Evolutionary conservation across 164 flowering plant species (phyloP).

Genomic region (Vitis riparia): DNA sequence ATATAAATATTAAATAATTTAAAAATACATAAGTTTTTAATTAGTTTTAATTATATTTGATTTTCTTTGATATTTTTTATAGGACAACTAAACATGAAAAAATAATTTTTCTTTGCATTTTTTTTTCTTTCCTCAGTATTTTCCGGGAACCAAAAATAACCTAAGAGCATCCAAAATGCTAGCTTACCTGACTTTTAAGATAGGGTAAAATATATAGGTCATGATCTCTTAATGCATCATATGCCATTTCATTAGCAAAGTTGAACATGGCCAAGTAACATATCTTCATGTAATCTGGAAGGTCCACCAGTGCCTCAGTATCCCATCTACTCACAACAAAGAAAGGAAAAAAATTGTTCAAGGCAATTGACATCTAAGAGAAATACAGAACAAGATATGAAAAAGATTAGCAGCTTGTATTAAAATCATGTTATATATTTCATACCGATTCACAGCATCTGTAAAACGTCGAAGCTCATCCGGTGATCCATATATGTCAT

Average conservation of each 20-base stretch:
- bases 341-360: not conserved
- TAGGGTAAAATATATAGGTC: conserved; percentile 15
- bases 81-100: no score
- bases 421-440: conserved; percentile 18
- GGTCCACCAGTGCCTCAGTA: conserved; percentile 14
- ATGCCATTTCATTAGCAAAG: conserved; percentile 14
- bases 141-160: no score
- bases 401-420: not conserved
- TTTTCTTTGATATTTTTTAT: no score
- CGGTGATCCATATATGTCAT: conserved; percentile 31
- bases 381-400: no score
- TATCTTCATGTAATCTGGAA: conserved; percentile 33
- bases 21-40: no score
- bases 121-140: no score
- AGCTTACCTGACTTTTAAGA: conserved; percentile 25
- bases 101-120: no score
- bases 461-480: conserved; percentile 33
- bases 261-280: conserved; percentile 25
- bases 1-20: no score
- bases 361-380: no score
- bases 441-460: conserved; percentile 23
- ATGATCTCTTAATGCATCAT: conserved; percentile 7
- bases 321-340: conserved; percentile 28
- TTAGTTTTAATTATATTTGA: no score
- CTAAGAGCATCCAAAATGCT: not conserved